These are phyloP conservation scores for Coemansia sp. DNA, from an alignment of 192 early-diverging fungal genomes.

Conservation along the genomic window DNA sequence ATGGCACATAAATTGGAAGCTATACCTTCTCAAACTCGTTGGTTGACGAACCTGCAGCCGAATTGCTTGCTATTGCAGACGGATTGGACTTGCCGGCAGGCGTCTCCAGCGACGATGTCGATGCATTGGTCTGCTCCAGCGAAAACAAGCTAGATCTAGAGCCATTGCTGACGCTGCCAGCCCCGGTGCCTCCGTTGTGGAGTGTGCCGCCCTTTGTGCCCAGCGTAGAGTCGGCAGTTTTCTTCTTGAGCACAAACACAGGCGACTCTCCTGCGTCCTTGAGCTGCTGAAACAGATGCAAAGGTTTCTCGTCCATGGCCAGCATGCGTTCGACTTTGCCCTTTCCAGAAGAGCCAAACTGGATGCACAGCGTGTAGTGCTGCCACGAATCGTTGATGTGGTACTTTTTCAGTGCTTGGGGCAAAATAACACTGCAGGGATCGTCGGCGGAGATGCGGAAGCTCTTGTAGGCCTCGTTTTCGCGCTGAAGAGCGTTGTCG, in stretches of 20 bases:
- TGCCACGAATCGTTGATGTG: slow-evolving; percentile 85
- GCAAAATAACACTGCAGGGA: slow-evolving; percentile 81
- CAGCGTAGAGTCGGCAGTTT: slow-evolving; percentile 13
- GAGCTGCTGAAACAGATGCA: slow-evolving; percentile 64
- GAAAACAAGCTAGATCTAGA: slow-evolving; percentile 47
- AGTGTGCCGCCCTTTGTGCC: slow-evolving; percentile 4
- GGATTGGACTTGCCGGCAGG: slow-evolving; percentile 19
- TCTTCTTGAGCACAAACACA: slow-evolving; percentile 71
- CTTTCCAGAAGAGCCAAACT: slow-evolving; percentile 57
- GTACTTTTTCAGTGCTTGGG: slow-evolving; percentile 85
- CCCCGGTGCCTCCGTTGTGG: slow-evolving; percentile 2
- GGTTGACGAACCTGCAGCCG: slow-evolving; percentile 11
- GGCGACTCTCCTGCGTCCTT: slow-evolving; percentile 69
- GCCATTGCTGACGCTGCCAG: slow-evolving; percentile 25
- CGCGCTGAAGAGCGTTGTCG: slow-evolving; percentile 63
- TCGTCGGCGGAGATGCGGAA: slow-evolving; percentile 80
- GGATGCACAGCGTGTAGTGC: slow-evolving; percentile 80
- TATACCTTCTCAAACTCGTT: slow-evolving; percentile 46
- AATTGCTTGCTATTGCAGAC: slow-evolving; percentile 14
- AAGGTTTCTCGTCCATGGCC: slow-evolving; percentile 75
- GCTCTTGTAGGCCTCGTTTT: slow-evolving; percentile 78
- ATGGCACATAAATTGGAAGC: background rate
- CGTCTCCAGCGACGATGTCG: slow-evolving; percentile 44
- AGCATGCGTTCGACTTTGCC: slow-evolving; percentile 63
- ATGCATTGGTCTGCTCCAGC: slow-evolving; percentile 40